Conservation (phyloP, 805 yeast genomes). For the Ogataea sp. region DNA sequence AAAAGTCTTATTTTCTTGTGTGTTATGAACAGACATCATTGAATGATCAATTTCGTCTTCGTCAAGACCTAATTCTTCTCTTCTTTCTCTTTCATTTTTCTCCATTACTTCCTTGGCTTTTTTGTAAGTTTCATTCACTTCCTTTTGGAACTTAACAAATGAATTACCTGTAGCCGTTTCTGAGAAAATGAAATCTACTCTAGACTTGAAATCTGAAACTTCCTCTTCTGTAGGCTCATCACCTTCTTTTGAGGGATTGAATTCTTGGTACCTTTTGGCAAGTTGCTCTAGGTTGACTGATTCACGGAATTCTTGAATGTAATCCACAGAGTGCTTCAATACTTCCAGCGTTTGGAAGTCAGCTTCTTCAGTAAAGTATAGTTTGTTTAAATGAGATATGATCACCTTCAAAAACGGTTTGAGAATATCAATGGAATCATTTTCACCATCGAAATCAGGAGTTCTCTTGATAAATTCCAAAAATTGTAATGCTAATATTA, state of each 20-base stretch:
- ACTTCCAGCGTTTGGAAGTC: constrained; percentile 14
- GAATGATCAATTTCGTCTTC: constrained; percentile 1
- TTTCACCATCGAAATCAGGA: constrained; percentile 41
- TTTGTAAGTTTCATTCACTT: constrained; percentile 17
- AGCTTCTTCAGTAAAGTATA: constrained; percentile 30
- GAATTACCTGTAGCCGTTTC: constrained; percentile 16
- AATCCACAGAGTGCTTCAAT: constrained; percentile 4
- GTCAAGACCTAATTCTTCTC: constrained; percentile 2
- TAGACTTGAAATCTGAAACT: constrained; percentile 14
- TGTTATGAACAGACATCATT: background rate
- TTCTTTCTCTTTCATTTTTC: constrained; percentile 2
- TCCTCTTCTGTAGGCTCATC: constrained; percentile 8
- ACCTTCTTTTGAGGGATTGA: background rate
- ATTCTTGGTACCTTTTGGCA: background rate
- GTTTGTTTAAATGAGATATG: constrained; percentile 39
- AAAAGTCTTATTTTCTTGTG: background rate
- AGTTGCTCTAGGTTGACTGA: background rate
- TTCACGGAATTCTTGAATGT: background rate
- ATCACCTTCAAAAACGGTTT: constrained; percentile 47
- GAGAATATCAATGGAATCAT: too few relatives aligned
- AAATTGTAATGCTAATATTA: constrained; percentile 47
- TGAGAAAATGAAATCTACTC: constrained; percentile 1
- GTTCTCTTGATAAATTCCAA: constrained; percentile 40
- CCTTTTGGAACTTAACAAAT: constrained; percentile 15
- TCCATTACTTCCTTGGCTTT: constrained; percentile 7